Base-by-base conservation (phyloP, 176 grass and related monocot species). In the Oropetium thomaeum region DNA sequence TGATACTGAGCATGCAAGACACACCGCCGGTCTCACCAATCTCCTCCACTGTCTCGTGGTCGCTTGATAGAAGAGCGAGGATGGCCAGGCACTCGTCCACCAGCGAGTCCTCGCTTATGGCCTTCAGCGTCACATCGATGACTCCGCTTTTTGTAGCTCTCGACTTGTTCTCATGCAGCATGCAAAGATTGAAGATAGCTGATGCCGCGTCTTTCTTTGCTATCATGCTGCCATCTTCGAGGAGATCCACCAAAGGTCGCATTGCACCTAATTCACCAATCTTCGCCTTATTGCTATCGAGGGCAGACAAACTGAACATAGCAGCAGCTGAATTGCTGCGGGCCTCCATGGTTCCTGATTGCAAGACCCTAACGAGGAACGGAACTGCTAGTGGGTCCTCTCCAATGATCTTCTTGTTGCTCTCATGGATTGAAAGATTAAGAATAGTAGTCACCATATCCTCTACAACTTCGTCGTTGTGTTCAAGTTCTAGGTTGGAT, bases 361-460 rank as follows among this genome's bases (percentile, higher is more conserved):
- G 75, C 65, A 97, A 79, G 26, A 79, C 79, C 15, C 54, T 78
- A 33, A 90, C 76, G 15, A 97, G 89, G 76, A 92, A 81, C 29
- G 84, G 76, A 54, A 90, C 70, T 73, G 70, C 84, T 40, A 76
- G 41, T 45, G 66, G 69, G 62, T 92, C 73, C 38, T 92, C 90
- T 77, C 93, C 93, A 40, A 97, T 71, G 13, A 90, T 88, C 71
- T 90, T 92, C 71, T 90, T 97, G 59, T 97, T 97, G 83, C 82
- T 84, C 34, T 97, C 93, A 65, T 97, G 90, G 41, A 97, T 88
- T 13, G 93, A 97, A 42, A 97, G 71, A 44, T 97, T 97, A 13
- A 97, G 77, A 68, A 97, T 90, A 44, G 87, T 82, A 2, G 93
- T 97, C 34, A 92, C 93, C 11, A 66, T 79, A 68, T 97, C 90